These are phyloP conservation scores for Saccharomycodes ludwigii DNA, from an alignment of 805 yeast species.

Conservation along the genomic window DNA sequence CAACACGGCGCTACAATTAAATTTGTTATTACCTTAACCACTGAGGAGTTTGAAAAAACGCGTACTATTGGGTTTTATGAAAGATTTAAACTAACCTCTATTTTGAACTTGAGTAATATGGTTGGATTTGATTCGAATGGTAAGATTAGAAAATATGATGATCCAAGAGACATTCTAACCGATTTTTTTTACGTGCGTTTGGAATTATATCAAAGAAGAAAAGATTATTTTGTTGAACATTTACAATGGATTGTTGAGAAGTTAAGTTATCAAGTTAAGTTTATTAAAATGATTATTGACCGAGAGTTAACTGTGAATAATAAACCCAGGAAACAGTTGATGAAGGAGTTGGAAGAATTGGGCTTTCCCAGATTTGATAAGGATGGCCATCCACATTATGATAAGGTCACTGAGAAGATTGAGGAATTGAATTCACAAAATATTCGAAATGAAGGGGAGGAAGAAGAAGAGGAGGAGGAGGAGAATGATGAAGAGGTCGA, in stretches of 20 bases:
- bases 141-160: slow-evolving; percentile 70
- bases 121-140: slow-evolving; percentile 91
- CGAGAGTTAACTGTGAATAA: slow-evolving; percentile 58
- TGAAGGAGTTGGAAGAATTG: slow-evolving; percentile 46
- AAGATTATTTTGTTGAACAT: slow-evolving; percentile 60
- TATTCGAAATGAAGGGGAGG: slow-evolving; percentile 30
- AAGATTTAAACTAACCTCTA: slow-evolving; percentile 63
- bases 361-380: slow-evolving; percentile 72
- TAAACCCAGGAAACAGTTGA: slow-evolving; percentile 52
- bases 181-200: slow-evolving; percentile 82
- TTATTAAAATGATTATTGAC: slow-evolving; percentile 82
- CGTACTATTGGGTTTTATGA: slow-evolving; percentile 66
- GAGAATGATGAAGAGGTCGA: slow-evolving; percentile 24
- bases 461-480: slow-evolving; percentile 29
- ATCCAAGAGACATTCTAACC: slow-evolving; percentile 60
- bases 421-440: slow-evolving; percentile 14
- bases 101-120: slow-evolving; percentile 72
- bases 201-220: slow-evolving; percentile 83
- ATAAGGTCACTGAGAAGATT: slow-evolving; percentile 21
- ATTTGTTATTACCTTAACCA: slow-evolving; percentile 62
- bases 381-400: slow-evolving; percentile 49
- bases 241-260: slow-evolving; percentile 65
- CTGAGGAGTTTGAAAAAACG: slow-evolving; percentile 77
- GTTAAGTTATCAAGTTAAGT: slow-evolving; percentile 74
- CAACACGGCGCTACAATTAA: slow-evolving; percentile 77